Evolutionary conservation across 768 basidiomycete species (phyloP), one percentile per base, ranked within the genome.

Genomic region (Tubosaeta sp.): DNA sequence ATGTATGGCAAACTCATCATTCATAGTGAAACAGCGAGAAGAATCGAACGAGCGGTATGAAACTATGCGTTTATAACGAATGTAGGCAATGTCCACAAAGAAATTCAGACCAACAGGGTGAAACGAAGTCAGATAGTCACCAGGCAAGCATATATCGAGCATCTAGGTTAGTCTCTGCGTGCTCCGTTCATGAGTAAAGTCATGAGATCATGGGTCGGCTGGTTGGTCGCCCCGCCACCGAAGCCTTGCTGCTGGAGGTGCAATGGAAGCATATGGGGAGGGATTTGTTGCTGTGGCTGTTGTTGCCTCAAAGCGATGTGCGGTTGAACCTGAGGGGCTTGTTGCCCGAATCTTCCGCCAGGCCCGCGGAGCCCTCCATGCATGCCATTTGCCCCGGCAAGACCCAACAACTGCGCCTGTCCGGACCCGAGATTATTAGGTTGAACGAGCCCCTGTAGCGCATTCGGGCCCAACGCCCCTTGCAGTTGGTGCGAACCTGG

Each of bases 191-290:
- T 84, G 56, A 92, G 78, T 53, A 92, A 76, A 42, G 89, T 83
- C 84, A 92, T 91, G 59, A 92, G 71, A 65, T 92, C 89, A 55
- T 86, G 84, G 41, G 82, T 72, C 32, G 81, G 79, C 60, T 82
- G 83, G 54, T 73, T 81, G 63, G 72, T 78, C 19, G 73, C 68
- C 16, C 71, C 71, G 17, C 74, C 70, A 46, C 75, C 73, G 22
- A 67, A 64, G 27, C 75, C 76, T 70, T 82, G 84, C 60, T 81
- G 84, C 59, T 82, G 86, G 48, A 84, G 72, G 56, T 86, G 83
- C 48, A 79, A 78, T 13, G 77, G 76, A 42, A 77, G 60, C 56
- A 76, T 66, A 43, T 74, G 76, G 12, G 82, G 80, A 45, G 77
- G 82, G 22, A 84, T 66, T 55, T 83, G 83, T 48, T 79, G 81